A percentile compares a stretch with the other conserved stretches of the same genome.
Conservation (phyloP, 169 alveolate genomes). For the Plasmodium fragile region DNA sequence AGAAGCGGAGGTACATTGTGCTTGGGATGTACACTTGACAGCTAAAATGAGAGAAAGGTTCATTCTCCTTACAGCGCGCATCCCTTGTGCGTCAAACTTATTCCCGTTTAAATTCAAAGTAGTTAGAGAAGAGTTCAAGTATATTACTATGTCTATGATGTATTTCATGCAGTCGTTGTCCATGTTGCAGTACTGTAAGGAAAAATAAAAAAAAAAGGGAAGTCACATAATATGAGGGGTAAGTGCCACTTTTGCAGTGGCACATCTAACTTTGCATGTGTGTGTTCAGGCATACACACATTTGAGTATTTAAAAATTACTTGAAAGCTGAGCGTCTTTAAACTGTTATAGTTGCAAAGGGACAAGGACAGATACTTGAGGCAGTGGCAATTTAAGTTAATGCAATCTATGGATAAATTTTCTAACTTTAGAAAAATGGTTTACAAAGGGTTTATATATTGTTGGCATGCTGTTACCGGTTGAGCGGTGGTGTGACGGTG, state of each 20-base stretch:
- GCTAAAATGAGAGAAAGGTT: not conserved
- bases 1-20: not conserved
- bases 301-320: constrained; percentile 28
- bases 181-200: constrained; percentile 50
- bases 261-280: not conserved
- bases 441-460: not conserved
- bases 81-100: constrained; percentile 45
- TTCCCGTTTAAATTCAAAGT: constrained; percentile 57
- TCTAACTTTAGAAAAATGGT: constrained; percentile 36
- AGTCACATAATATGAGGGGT: not conserved
- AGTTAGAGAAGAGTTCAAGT: constrained; percentile 53
- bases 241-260: not conserved
- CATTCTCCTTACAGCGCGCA: constrained; percentile 19
- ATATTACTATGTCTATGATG: constrained; percentile 60
- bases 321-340: constrained; percentile 61
- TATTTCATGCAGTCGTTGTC: constrained; percentile 50
- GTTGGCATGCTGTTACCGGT: not conserved
- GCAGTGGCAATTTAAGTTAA: constrained; percentile 10
- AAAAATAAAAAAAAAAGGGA: not conserved
- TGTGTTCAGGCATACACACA: not conserved
- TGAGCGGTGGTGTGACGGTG: not conserved
- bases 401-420: constrained; percentile 58
- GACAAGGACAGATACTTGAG: constrained; percentile 56
- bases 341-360: constrained; percentile 55
- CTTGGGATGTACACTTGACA: not conserved